phyloP scores from a whole-genome alignment of 148 eudicot species.

The Mesembryanthemum crystallinum region DNA sequence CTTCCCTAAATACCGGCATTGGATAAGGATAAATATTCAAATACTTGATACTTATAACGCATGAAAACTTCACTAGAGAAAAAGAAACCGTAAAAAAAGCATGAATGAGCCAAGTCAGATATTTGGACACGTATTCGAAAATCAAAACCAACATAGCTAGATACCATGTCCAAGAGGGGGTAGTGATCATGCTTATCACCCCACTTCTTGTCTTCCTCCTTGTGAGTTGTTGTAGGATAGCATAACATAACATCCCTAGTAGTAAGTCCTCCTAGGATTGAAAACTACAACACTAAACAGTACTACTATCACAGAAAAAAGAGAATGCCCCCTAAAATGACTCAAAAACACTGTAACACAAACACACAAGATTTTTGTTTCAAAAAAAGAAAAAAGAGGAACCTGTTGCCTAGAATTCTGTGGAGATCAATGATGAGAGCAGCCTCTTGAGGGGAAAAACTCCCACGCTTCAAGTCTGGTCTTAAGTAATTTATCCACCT shows the following conservation, averaged over 20 bases:
- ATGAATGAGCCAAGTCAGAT: background rate
- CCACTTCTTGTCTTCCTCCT: background rate
- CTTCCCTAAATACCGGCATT: background rate
- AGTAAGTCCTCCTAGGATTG: background rate
- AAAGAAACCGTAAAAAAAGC: background rate
- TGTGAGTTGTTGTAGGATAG: background rate
- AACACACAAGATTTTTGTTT: too few species aligned
- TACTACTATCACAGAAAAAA: background rate
- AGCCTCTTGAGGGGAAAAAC: constrained; percentile 74
- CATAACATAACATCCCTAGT: background rate
- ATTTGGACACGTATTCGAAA: background rate
- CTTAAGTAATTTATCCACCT: constrained; percentile 90
- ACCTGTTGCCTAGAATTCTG: constrained; percentile 80
- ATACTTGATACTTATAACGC: constrained; percentile 1
- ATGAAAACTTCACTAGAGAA: background rate
- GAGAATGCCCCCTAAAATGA: background rate
- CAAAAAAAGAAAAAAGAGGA: background rate
- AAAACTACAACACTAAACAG: background rate
- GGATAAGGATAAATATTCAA: background rate
- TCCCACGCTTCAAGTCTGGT: constrained; percentile 85
- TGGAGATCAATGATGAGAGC: constrained; percentile 82
- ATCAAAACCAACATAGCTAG: background rate
- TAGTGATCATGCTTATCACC: background rate
- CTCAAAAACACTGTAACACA: too few species aligned
- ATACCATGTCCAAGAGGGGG: background rate